These are phyloP conservation scores for Heritiera littoralis DNA, from an alignment of 345 rosid species.

Conservation along the genomic window DNA sequence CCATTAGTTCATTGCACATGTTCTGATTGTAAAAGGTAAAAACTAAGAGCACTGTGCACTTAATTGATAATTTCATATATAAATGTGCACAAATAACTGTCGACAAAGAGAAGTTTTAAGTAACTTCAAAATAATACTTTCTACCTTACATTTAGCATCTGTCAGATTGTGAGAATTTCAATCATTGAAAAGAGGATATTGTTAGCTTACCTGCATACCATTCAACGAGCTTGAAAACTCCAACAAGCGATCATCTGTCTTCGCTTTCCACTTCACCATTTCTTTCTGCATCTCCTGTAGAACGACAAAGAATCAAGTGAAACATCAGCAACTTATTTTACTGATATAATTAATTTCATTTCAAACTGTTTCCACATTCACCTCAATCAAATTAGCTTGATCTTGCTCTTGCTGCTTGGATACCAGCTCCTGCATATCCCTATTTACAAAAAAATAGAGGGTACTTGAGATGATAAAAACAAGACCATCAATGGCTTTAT, in stretches of 20 bases:
- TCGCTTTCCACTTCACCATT: slow-evolving; percentile 54
- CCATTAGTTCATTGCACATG: slow-evolving; percentile 52
- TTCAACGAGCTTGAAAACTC: slow-evolving; percentile 71
- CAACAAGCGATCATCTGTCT: slow-evolving; percentile 55
- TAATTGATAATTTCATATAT: background rate
- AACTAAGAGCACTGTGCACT: background rate
- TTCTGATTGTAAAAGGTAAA: slow-evolving; percentile 38
- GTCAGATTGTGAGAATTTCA: background rate
- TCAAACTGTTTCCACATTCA: slow-evolving; percentile 1
- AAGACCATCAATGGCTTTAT: background rate
- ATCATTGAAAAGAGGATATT: slow-evolving; percentile 7
- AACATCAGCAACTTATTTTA: slow-evolving; percentile 3
- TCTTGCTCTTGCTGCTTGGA: slow-evolving; percentile 52
- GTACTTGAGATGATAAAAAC: background rate
- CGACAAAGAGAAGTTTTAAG: background rate
- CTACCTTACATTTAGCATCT: background rate
- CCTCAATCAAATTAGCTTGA: slow-evolving; percentile 37
- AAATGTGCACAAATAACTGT: background rate
- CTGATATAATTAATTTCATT: background rate
- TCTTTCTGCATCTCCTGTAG: slow-evolving; percentile 15
- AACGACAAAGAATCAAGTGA: background rate
- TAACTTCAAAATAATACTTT: background rate
- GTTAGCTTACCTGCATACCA: slow-evolving; percentile 62
- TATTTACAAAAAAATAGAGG: slow-evolving; percentile 31
- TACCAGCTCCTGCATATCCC: slow-evolving; percentile 57